Percentiles rank a stretch among this genome's conserved stretches.
These are phyloP conservation scores for Syzygium malaccense DNA, from an alignment of 441 rosid genomes.

Conservation along the genomic window DNA sequence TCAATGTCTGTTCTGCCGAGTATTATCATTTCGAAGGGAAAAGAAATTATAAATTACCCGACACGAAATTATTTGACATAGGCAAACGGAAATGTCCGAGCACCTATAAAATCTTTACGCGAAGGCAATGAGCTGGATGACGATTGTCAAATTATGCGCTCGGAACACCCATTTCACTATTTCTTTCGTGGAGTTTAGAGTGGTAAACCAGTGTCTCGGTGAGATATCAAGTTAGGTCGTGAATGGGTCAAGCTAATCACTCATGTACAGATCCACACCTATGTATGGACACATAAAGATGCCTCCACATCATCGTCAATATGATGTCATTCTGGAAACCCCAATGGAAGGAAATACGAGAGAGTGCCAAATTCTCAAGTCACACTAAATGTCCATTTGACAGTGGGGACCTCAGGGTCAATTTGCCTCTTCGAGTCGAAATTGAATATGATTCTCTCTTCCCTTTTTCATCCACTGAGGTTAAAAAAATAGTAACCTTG, in stretches of 20 bases:
- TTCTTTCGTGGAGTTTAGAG: not conserved
- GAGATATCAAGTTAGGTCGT: not conserved
- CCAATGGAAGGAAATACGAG: not conserved
- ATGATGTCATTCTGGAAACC: not conserved
- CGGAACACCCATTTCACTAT: not conserved
- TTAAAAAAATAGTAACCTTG: not conserved
- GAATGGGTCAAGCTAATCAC: not conserved
- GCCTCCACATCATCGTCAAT: not conserved
- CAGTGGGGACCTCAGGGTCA: not conserved
- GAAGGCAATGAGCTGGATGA: not conserved
- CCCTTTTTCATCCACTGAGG: not conserved
- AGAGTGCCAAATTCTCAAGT: not conserved
- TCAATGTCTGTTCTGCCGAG: not conserved
- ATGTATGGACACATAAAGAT: not conserved
- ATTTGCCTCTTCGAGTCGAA: not conserved
- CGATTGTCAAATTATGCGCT: not conserved
- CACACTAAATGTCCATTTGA: not conserved
- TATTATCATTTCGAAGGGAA: not conserved
- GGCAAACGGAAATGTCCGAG: not conserved
- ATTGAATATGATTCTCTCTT: not conserved
- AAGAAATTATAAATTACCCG: not conserved
- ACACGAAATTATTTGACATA: not conserved
- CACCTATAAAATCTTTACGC: not conserved
- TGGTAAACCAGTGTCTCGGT: not conserved
- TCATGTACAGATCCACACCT: not conserved